A percentile compares a stretch with the other conserved stretches of the same genome.
Conservation (phyloP, 2,329 filamentous ascomycete species). For the Hypoxylon sp. region DNA sequence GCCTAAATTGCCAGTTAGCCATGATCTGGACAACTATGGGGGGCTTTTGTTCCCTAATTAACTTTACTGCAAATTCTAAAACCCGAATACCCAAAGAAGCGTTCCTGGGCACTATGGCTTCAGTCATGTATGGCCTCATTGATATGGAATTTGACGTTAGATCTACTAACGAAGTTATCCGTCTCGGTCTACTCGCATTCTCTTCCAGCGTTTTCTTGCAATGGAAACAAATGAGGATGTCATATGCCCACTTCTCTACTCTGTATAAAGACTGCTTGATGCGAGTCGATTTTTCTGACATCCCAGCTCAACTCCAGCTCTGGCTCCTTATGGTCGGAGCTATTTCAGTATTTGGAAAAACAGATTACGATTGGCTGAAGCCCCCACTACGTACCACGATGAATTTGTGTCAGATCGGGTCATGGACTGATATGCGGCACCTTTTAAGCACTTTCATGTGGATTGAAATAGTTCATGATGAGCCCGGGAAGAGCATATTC, state of each 20-base stretch:
- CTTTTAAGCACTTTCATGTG: slow-evolving; percentile 52
- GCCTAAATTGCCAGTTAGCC: slow-evolving; percentile 25
- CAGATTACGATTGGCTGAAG: slow-evolving; percentile 44
- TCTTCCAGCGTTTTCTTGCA: slow-evolving; percentile 58
- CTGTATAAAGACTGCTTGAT: slow-evolving; percentile 34
- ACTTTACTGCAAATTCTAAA: slow-evolving; percentile 45
- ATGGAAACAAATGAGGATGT: slow-evolving; percentile 51
- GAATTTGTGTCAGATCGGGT: slow-evolving; percentile 1
- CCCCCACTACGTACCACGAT: background rate
- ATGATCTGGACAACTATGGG: slow-evolving; percentile 46
- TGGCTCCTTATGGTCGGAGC: slow-evolving; percentile 50
- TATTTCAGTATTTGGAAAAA: slow-evolving; percentile 44
- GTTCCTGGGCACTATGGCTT: slow-evolving; percentile 53
- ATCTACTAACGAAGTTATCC: slow-evolving; percentile 56
- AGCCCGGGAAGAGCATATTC: slow-evolving; percentile 48
- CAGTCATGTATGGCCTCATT: slow-evolving; percentile 60
- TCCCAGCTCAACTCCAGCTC: slow-evolving; percentile 41
- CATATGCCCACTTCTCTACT: slow-evolving; percentile 40
- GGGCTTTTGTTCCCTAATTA: slow-evolving; percentile 49
- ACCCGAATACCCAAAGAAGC: slow-evolving; percentile 35
- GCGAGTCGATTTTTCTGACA: slow-evolving; percentile 15
- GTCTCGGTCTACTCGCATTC: slow-evolving; percentile 58
- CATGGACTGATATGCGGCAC: slow-evolving; percentile 39
- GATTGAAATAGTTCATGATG: slow-evolving; percentile 53
- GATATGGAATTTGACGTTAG: slow-evolving; percentile 51